Base-by-base conservation (phyloP, 2,329 filamentous ascomycete species). In the Didymella arachidicola region DNA sequence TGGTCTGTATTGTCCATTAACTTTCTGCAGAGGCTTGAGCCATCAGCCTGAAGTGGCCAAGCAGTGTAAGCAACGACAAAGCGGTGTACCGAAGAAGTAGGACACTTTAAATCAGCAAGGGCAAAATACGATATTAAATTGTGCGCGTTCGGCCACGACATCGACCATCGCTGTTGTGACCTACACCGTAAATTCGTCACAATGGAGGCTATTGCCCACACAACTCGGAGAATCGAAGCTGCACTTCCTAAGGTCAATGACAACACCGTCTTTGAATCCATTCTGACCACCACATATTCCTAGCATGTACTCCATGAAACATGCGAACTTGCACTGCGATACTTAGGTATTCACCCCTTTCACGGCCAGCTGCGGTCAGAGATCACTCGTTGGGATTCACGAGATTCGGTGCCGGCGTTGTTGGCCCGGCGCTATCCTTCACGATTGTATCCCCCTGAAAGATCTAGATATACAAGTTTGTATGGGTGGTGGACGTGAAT, bases 181-280 rank as follows among this genome's bases (percentile, higher is more conserved):
- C 39, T 57, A 53, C 2, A 49, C 53, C 34, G 50, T 45, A 43
- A 61, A 39, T 7, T 53, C 56, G 32, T 58, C 59, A 38, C 64
- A 67, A 8, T 53, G 18, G 38, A 63, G 54, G 26, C 52, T 55
- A 12, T 68, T 36, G 4, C 63, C 67, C n/a, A 69, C 48, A 11
- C 65, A 34, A 7, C 38, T 50, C 42, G 22, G 22, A 19, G 65
- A 60, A 11, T 70, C 60, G 22, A 44, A 74, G 74, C 2, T 41
- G 56, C 72, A 75, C 0, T 34, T 29, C 5, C 60, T 55, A 0
- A 70, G 66, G 22, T 66, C 57, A 12, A 57, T 48, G 4, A 74
- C 59, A 10, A 74, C 59, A 4, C 66, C 65, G 71, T 85, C 36
- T 59, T 70, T 3, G 2, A 68, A 53, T 4, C 69, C 69, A 53